These are phyloP conservation scores for Penicillium parvum DNA, from an alignment of 495 filamentous ascomycete species.

Conservation along the genomic window DNA sequence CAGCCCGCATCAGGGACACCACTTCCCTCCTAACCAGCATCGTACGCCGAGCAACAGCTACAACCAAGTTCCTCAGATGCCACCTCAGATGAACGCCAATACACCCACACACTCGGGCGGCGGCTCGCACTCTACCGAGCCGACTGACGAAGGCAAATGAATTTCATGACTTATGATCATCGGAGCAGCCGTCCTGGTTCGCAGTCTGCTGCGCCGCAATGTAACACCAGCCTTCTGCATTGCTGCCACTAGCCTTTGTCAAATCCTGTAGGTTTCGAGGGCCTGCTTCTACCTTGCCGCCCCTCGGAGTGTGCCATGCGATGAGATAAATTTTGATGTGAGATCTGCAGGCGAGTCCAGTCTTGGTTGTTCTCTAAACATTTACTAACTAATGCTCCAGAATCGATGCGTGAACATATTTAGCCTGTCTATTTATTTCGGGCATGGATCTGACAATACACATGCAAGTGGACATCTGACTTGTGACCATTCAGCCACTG, in stretches of 20 bases:
- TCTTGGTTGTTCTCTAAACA: not conserved
- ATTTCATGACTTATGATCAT: slow-evolving; percentile 8
- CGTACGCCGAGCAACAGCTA: slow-evolving; percentile 57
- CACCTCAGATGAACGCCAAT: slow-evolving; percentile 43
- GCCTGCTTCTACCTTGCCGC: slow-evolving; percentile 1
- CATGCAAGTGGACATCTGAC: not conserved
- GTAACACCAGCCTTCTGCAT: not conserved
- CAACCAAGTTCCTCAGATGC: slow-evolving; percentile 49
- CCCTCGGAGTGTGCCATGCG: not conserved
- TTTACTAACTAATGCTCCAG: slow-evolving; percentile 1
- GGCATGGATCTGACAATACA: not conserved
- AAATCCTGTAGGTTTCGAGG: not conserved
- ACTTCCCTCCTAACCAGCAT: slow-evolving; percentile 58
- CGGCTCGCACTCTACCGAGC: slow-evolving; percentile 40
- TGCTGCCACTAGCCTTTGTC: slow-evolving; percentile 2
- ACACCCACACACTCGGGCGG: slow-evolving; percentile 34
- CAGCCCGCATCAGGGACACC: slow-evolving; percentile 62
- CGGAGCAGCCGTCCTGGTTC: slow-evolving; percentile 7
- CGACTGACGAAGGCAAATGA: slow-evolving; percentile 57
- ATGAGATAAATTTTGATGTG: slow-evolving; percentile 7
- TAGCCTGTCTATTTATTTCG: slow-evolving; percentile 9
- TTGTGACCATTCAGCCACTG: slow-evolving; percentile 6
- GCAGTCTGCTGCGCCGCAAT: slow-evolving; percentile 2
- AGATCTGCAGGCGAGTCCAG: slow-evolving; percentile 5
- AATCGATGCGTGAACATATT: slow-evolving; percentile 7